Conservation (phyloP, 768 basidiomycete species). For the Hemileccinum rubropunctum region DNA sequence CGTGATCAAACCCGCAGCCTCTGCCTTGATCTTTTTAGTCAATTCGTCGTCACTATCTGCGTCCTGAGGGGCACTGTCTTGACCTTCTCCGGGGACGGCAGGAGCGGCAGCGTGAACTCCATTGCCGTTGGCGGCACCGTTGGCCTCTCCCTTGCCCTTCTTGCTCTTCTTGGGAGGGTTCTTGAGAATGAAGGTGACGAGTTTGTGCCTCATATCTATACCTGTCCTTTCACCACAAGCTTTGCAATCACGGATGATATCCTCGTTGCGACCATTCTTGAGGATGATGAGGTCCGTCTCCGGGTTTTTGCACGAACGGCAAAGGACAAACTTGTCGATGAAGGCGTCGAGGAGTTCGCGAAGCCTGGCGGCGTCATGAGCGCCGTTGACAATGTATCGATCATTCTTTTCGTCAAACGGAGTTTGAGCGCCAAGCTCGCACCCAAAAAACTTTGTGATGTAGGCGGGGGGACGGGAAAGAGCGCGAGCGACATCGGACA, state of each 20-base stretch:
- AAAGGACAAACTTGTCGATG: slow-evolving; percentile 98
- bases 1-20: slow-evolving; percentile 72
- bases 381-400: slow-evolving; percentile 97
- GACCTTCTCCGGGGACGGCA: slow-evolving; percentile 39
- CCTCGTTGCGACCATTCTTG: slow-evolving; percentile 75
- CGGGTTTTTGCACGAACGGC: slow-evolving; percentile 97
- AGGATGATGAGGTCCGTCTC: slow-evolving; percentile 95
- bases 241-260: slow-evolving; percentile 95
- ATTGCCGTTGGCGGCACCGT: slow-evolving; percentile 49
- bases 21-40: slow-evolving; percentile 88
- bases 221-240: slow-evolving; percentile 92
- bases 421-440: slow-evolving; percentile 97
- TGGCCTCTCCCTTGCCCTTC: slow-evolving; percentile 51
- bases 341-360: slow-evolving; percentile 95
- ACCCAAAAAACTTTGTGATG: slow-evolving; percentile 98
- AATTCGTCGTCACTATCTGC: slow-evolving; percentile 86
- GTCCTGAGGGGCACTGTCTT: slow-evolving; percentile 42
- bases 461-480: slow-evolving; percentile 93
- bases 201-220: slow-evolving; percentile 95
- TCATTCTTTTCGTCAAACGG: slow-evolving; percentile 96
- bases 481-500: slow-evolving; percentile 96
- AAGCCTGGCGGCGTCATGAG: slow-evolving; percentile 86
- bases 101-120: slow-evolving; percentile 39
- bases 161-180: slow-evolving; percentile 89
- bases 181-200: slow-evolving; percentile 94